Percentiles rank a stretch among this genome's conserved stretches.
These are phyloP conservation scores for Amylocystis lapponica DNA, from an alignment of 768 basidiomycete species.

Conservation along the genomic window DNA sequence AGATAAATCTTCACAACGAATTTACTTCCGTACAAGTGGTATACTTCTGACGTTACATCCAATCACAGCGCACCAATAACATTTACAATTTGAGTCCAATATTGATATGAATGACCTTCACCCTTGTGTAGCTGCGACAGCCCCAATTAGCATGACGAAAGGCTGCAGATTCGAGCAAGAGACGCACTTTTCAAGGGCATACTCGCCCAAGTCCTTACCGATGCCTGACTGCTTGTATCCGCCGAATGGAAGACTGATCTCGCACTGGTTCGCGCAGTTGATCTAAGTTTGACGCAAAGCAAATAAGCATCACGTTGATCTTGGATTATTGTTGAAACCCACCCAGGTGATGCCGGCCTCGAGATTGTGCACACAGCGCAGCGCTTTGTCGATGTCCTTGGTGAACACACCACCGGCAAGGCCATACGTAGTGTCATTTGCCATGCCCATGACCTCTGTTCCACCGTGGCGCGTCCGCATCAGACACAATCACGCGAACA, in stretches of 20 bases:
- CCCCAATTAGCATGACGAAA: too few relatives aligned
- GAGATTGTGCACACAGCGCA: slow-evolving; percentile 65
- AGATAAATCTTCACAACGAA: too few relatives aligned
- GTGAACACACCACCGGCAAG: slow-evolving; percentile 89
- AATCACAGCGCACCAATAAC: too few relatives aligned
- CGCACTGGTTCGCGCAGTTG: slow-evolving; percentile 87
- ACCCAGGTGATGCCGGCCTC: slow-evolving; percentile 82
- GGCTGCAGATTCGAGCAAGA: slow-evolving; percentile 25
- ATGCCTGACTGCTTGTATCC: slow-evolving; percentile 92
- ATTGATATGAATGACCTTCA: slow-evolving; percentile 61
- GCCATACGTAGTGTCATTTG: slow-evolving; percentile 88
- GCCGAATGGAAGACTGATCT: slow-evolving; percentile 91
- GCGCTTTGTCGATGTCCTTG: slow-evolving; percentile 66
- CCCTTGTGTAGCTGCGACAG: slow-evolving; percentile 50
- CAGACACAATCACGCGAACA: too few relatives aligned
- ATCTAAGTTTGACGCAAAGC: not conserved
- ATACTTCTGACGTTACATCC: too few relatives aligned
- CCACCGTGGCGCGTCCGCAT: too few relatives aligned
- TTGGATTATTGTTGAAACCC: too few relatives aligned
- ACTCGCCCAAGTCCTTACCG: slow-evolving; percentile 66
- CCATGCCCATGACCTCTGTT: slow-evolving; percentile 78
- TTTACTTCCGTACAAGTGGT: too few relatives aligned
- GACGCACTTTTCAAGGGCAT: slow-evolving; percentile 33
- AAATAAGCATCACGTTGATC: too few relatives aligned
- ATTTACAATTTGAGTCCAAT: too few relatives aligned